These are phyloP conservation scores for Paramecium sexaurelia DNA, from an alignment of 73 alveolate genomes.

Conservation along the genomic window DNA sequence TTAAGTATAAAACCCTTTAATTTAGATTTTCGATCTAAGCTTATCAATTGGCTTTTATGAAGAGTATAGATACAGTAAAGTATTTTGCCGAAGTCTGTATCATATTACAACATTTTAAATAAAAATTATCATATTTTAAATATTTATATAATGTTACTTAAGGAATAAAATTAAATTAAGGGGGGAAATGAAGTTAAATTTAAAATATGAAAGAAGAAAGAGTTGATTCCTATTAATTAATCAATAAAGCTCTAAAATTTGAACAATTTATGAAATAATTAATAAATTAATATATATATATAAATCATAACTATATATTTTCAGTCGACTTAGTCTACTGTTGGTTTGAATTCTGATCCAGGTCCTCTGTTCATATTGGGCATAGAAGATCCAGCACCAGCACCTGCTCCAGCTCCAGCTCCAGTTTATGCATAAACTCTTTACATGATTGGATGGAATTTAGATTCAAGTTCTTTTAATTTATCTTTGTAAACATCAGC, in stretches of 20 bases:
- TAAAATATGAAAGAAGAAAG: too few species aligned
- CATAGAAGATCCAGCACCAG: conserved; percentile 76
- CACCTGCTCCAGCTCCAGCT: conserved; percentile 84
- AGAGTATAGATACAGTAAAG: conserved; percentile 22
- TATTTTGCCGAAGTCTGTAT: conserved; percentile 32
- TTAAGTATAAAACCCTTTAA: conserved; percentile 14
- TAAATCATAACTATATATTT: neutral
- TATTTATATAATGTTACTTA: conserved; percentile 25
- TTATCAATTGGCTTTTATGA: neutral
- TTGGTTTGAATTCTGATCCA: conserved; percentile 28
- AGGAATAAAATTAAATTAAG: neutral
- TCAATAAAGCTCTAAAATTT: too few species aligned
- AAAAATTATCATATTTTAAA: neutral
- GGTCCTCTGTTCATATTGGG: conserved; percentile 38
- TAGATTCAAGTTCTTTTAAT: conserved; percentile 80
- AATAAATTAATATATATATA: neutral
- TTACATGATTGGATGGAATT: conserved; percentile 91
- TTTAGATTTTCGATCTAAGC: conserved; percentile 14
- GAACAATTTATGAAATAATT: too few species aligned
- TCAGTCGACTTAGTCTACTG: neutral
- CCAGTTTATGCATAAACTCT: conserved; percentile 75
- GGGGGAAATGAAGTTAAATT: too few species aligned
- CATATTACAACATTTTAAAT: conserved; percentile 1
- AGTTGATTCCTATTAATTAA: too few species aligned
- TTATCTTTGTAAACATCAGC: conserved; percentile 68